A percentile compares a stretch with the other conserved stretches of the same genome.
These are phyloP conservation scores for Neocucurbitaria cava DNA, from an alignment of 2,329 filamentous ascomycete genomes.

Conservation along the genomic window DNA sequence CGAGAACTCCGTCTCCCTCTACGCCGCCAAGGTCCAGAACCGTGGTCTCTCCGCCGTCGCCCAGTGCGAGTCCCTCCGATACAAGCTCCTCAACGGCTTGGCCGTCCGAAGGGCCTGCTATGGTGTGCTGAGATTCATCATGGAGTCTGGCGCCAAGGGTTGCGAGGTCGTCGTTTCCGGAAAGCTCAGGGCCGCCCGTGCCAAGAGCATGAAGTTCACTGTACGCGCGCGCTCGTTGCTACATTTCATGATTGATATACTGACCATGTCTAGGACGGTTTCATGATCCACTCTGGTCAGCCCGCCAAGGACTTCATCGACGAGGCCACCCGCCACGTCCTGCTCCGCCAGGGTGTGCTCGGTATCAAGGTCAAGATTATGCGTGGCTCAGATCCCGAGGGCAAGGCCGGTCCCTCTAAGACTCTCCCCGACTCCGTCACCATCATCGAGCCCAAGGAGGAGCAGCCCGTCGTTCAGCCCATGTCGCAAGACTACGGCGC, in stretches of 20 bases:
- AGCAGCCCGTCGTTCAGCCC: constrained; percentile 92
- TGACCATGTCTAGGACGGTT: constrained; percentile 72
- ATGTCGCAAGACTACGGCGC: constrained; percentile 98
- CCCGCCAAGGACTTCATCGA: constrained; percentile 99
- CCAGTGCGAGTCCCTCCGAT: constrained; percentile 99
- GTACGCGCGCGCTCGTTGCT: constrained; percentile 56
- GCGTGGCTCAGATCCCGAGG: constrained; percentile 98
- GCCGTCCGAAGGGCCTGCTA: constrained; percentile 99
- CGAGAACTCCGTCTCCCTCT: constrained; percentile 99
- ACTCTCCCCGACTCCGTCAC: constrained; percentile 97
- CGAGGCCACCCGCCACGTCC: constrained; percentile 96
- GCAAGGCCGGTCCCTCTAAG: constrained; percentile 98
- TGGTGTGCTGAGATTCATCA: constrained; percentile 99
- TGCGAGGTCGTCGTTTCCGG: constrained; percentile 99
- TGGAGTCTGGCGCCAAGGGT: constrained; percentile 99
- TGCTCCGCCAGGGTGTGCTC: constrained; percentile 96
- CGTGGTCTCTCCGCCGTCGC: constrained; percentile 99
- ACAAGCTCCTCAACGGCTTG: constrained; percentile 99
- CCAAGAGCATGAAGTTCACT: constrained; percentile 99
- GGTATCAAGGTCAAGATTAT: constrained; percentile 99
- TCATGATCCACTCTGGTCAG: constrained; percentile 99
- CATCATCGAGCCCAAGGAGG: constrained; percentile 99
- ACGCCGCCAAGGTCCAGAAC: constrained; percentile 99
- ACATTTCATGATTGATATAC: constrained; percentile 3
- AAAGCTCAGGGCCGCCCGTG: constrained; percentile 98